Base-by-base conservation (phyloP, 2,329 filamentous ascomycete genomes). In the Ophiostoma perfectum region DNA sequence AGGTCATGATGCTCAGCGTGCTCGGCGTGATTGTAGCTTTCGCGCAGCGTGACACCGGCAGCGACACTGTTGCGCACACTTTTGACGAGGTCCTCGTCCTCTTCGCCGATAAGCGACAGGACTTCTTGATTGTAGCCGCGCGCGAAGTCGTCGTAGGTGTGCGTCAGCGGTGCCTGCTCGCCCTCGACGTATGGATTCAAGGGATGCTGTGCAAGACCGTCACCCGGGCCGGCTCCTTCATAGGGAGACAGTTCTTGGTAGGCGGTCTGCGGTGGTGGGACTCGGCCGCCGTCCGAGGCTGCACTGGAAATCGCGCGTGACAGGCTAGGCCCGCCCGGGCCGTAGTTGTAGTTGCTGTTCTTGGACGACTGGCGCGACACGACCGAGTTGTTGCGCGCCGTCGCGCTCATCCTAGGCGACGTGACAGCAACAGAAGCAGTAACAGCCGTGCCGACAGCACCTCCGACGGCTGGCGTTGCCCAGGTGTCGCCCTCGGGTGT, bases 121-220 rank as follows among this genome's bases (percentile, higher is more conserved):
- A 77, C 80, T 1, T 80, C 77, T n/a, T 42, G 60, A 69, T 78
- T 77, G 70, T 79, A 81, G 66, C 79, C 78, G 5, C 79, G 77
- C 6, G 78, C 77, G 68, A 82, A 83, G 38, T 84, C 82, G 36
- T 83, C 80, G 42, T 80, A 76, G 68, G 81, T 42, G 5, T 80
- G 6, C 0, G 79, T 79, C 64, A 82, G 74, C 14, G 81, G 80
- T 7, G 78, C 74, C 67, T 78, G 75, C 39, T 82, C 79, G 2
- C 36, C 42, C 3, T 36, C 18, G 11, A 6, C 16, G 18, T 42
- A n/a, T 1, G 39, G 38, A 8, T 5, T 18, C 16, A 42, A 3
- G 7, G 60, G 60, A 16, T 42, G 38, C 38, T 63, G 60, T n/a
- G 60, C 60, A 0, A 12, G 73, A 0, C 38, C 66, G 38, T 42